Conservation (phyloP, 345 rosid species). For the Ricinus communis region DNA sequence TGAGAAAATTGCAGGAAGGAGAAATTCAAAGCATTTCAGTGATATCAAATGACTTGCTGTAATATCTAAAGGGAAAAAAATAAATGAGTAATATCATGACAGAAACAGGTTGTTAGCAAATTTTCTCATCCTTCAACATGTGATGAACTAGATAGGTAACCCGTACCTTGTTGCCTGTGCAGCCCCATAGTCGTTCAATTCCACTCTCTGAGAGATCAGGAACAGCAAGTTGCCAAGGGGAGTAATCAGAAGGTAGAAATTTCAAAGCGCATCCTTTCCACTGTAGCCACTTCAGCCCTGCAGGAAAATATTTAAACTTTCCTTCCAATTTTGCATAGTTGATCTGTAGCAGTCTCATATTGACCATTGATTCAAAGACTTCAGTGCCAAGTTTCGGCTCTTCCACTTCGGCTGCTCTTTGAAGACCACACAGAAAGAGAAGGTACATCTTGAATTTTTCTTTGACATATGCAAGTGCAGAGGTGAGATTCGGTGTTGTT, state of each 20-base stretch:
- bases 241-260: slow-evolving; percentile 43
- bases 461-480: slow-evolving; percentile 23
- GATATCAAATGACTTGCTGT: no score
- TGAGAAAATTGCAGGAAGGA: no score
- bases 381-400: slow-evolving; percentile 33
- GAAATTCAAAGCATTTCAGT: no score
- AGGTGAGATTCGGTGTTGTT: neutral
- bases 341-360: slow-evolving; percentile 64
- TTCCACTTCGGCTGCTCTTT: slow-evolving; percentile 21
- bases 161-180: slow-evolving; percentile 27
- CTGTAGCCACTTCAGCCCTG: slow-evolving; percentile 59
- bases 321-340: slow-evolving; percentile 56
- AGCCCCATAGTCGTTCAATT: slow-evolving; percentile 39
- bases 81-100: neutral
- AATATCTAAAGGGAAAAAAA: no score
- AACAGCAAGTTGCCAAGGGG: slow-evolving; percentile 47
- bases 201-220: slow-evolving; percentile 70
- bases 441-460: neutral
- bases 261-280: slow-evolving; percentile 62
- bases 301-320: slow-evolving; percentile 44
- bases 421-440: slow-evolving; percentile 2
- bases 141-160: neutral
- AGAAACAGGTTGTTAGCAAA: neutral
- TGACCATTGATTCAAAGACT: slow-evolving; percentile 45
- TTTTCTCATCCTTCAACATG: neutral